Evolutionary conservation across 83 land plant genomes (phyloP), one percentile per base, ranked within the genome.

Genomic region (Diphasiastrum complanatum): DNA sequence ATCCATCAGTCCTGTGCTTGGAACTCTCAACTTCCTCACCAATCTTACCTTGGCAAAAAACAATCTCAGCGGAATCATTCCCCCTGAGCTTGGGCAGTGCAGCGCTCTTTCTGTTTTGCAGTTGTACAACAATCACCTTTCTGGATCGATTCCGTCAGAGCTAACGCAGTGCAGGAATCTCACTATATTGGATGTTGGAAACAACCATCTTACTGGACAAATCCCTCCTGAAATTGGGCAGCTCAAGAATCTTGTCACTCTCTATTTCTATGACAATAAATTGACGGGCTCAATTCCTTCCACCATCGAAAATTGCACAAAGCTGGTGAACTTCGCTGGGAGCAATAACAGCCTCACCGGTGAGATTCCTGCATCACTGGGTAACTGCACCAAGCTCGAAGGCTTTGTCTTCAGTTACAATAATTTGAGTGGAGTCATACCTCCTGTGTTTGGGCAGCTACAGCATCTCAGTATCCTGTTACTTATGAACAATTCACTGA

Each of bases 211-310:
- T 22, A 23, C 22, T 26, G 83, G 80, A 25, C 23, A 47, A 29
- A 62, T 80, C 34, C 80, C 84, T 23, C 29, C 71, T 5, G 26
- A 58, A 24, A 33, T 72, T 6, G 76, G 79, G 0, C 54, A 65
- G 27, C 54, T 75, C 10, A 18, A 46, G 34, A 36, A 45, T 38
- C 49, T 74, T 2, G 49, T 51, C 4, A 76, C 68, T 32, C 23
- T 75, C 5, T 65, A 66, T 35, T 52, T 75, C 19, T 18, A 60
- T 30, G 63, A 61, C 25, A 79, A 75, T 34, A 20, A 41, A 24
- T 27, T 75, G 22, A 61, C 78, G 0, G 83, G 78, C 16, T 34
- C 38, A 10, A 67, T 79, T 2, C 78, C 83, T 8, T 41, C 51
- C n/a, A 43, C 73, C 2, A 29, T 80, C 5, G 58, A 74, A 6